Percentiles rank a stretch among this genome's conserved stretches.
Conservation (phyloP, 345 rosid species). For the Heritiera fomes region DNA sequence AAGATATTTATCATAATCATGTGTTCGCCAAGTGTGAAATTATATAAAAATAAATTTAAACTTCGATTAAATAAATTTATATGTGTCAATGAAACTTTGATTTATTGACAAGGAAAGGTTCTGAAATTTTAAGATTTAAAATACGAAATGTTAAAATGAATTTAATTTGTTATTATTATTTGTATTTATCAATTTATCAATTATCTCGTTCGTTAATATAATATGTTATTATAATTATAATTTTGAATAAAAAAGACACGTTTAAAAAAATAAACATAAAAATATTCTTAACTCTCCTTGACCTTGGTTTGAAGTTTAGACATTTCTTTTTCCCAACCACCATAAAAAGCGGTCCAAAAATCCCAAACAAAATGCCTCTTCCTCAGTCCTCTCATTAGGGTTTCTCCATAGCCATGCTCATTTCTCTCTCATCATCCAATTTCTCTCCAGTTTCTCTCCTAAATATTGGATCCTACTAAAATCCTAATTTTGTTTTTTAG, state of each 20-base stretch:
- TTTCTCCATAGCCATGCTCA: conserved; percentile 24
- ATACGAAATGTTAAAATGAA: too few species aligned
- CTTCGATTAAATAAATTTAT: too few species aligned
- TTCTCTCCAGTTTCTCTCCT: conserved; percentile 1
- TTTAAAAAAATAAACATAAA: too few species aligned
- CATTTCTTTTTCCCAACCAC: conserved; percentile 24
- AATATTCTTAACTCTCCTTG: too few species aligned
- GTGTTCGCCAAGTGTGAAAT: conserved; percentile 21
- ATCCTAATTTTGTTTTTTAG: neutral
- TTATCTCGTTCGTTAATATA: too few species aligned
- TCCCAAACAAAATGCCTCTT: conserved; percentile 31
- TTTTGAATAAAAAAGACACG: too few species aligned
- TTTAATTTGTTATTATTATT: too few species aligned
- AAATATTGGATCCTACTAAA: neutral
- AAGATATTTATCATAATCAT: neutral
- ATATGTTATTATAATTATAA: too few species aligned
- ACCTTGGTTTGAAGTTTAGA: neutral
- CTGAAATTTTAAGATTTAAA: too few species aligned
- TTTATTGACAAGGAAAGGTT: too few species aligned
- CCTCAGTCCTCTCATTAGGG: conserved; percentile 26
- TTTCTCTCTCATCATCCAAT: neutral
- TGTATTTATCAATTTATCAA: too few species aligned
- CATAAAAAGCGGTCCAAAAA: conserved; percentile 38
- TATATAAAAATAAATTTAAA: neutral
- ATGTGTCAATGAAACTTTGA: too few species aligned